Evolutionary conservation across 805 yeast species (phyloP), one percentile per base, ranked within the genome.

Genomic region (Yarrowia sp.): DNA sequence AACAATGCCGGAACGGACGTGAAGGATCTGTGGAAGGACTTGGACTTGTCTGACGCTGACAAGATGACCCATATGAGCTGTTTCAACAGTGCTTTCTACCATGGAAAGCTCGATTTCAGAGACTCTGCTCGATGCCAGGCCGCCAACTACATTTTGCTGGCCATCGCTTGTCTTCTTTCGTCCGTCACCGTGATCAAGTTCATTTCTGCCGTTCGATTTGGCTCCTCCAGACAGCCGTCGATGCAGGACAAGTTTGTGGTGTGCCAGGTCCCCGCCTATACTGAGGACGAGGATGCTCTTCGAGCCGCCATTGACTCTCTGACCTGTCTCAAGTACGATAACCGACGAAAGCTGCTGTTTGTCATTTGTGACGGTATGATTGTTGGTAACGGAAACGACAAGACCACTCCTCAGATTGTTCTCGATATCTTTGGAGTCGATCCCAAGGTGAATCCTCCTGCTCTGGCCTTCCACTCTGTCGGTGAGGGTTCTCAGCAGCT

Each of bases 401-500:
- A 75, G 63, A 79, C 86, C 2, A 86, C 89, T 4, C 87, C 88
- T 0, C 83, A 83, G 39, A 84, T 86, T 71, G 84, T 80, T 1
- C 77, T 86, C 53, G 82, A 80, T 56, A 70, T 80, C 53, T 73
- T 80, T 19, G 90, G 82, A 1, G 78, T 79, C 13, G 81, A 79
- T 39, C 78, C 81, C 73, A 69, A 82, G 76, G 80, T 83, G 52
- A 85, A 84, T 34, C 86, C 85, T 15, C 79, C 84, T 69, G 79
- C 85, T 4, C 74, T 82, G 70, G 82, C 87, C 2, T 86, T 84
- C 72, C 85, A 84, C 58, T 85, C 87, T 8, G 86, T 86, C 63
- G 88, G 87, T 14, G 88, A 83, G 72, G 89, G 88, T 67, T 74
- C 83, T 12, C 82, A 82, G 74, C 85, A 86, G 73, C 85, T 85